Conservation (phyloP, 106 monocot species). For the Phalaenopsis equestris region DNA sequence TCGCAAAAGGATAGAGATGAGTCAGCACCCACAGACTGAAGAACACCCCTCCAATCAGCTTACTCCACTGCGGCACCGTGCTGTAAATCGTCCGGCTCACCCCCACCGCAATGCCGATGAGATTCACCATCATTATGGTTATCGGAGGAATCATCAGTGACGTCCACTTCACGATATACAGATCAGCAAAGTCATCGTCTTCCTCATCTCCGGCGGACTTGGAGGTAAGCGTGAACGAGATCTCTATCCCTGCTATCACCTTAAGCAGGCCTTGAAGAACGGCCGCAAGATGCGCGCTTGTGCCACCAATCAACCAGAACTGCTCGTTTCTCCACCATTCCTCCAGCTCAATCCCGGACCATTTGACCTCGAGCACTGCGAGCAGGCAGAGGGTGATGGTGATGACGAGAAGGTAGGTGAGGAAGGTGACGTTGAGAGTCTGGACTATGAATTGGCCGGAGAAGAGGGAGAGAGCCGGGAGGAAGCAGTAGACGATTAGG, state of each 20-base stretch:
- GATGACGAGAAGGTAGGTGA: slow-evolving; percentile 8
- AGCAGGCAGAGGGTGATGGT: slow-evolving; percentile 49
- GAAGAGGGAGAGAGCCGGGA: slow-evolving; percentile 82
- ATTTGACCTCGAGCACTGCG: slow-evolving; percentile 70
- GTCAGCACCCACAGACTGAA: slow-evolving; percentile 79
- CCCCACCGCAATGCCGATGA: slow-evolving; percentile 73
- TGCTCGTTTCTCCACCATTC: slow-evolving; percentile 89
- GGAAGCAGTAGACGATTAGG: slow-evolving; percentile 88
- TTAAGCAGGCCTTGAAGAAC: slow-evolving; percentile 75
- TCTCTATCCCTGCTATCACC: slow-evolving; percentile 58
- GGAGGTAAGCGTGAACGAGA: slow-evolving; percentile 61
- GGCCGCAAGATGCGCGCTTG: slow-evolving; percentile 75
- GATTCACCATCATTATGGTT: slow-evolving; percentile 79
- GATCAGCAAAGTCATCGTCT: slow-evolving; percentile 50
- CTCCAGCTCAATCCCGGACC: slow-evolving; percentile 81
- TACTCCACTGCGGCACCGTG: slow-evolving; percentile 70
- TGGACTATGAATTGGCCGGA: slow-evolving; percentile 81
- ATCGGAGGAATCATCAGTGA: slow-evolving; percentile 70
- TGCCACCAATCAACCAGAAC: slow-evolving; percentile 75
- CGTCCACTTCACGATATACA: slow-evolving; percentile 54
- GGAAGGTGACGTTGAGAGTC: slow-evolving; percentile 50
- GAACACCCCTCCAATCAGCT: slow-evolving; percentile 76
- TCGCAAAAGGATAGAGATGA: slow-evolving; percentile 51
- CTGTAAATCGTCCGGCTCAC: slow-evolving; percentile 74
- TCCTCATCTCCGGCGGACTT: slow-evolving; percentile 40